Evolutionary conservation across 139 green algal species (phyloP), one percentile per base, ranked within the genome.

Genomic region (Edaphochlamys debaryana): DNA sequence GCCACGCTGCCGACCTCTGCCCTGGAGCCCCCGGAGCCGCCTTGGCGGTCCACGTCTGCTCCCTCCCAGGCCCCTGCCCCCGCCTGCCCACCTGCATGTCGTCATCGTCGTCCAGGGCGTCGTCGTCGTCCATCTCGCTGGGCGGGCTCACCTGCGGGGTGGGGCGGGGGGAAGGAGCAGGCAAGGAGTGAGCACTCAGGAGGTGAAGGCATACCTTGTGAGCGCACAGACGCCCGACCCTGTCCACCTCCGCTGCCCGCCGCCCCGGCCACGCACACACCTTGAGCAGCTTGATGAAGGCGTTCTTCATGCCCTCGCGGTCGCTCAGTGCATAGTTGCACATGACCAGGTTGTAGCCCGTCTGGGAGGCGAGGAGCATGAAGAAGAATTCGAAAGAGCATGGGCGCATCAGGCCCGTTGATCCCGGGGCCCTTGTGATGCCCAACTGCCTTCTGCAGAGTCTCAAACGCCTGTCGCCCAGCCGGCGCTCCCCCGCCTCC

Each of bases 331-430:
- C 94, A 58, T 89, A 94, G n/a, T 82, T 91, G 80, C 94, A 97
- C 58, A 98, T 76, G 54, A 96, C 85, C 41, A 98, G 90, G 90
- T 98, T 97, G 91, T 93, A 97, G 0, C 88, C 95, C 1, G 95
- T 93, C 79, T 93, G 82, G 6, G 27, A 42, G 11, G 41, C 11
- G 7, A n/a, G 38, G 15, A 52, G 38, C 30, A 69, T 38, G 23
- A 19, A 13, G 42, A 15, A 71, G 38, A 50, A 67, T n/a, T 56
- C n/a, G 22, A 32, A 45, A 63, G 69, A 25, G 48, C 13, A 13
- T 25, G 45, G 54, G 54, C 69, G 20, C n/a, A n/a, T n/a, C n/a
- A n/a, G n/a, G n/a, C n/a, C n/a, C n/a, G n/a, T n/a, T n/a, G n/a
- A n/a, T n/a, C n/a, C n/a, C n/a, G n/a, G n/a, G n/a, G n/a, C n/a